phyloP scores from a whole-genome alignment of 2,329 filamentous ascomycete genomes.

The Dactylellina parvicollis region DNA sequence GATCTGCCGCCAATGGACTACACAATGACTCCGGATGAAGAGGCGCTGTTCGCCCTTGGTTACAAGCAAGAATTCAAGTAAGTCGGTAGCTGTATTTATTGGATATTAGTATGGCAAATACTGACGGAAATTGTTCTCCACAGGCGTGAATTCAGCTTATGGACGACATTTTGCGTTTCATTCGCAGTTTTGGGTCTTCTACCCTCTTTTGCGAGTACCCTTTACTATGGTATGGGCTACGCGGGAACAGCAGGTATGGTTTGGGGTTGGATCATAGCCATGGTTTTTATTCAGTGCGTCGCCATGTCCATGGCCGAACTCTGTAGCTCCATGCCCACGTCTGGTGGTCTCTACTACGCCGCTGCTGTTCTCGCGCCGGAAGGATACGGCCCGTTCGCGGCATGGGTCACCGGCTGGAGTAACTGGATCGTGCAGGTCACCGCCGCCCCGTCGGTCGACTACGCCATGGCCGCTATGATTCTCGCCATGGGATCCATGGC shows the following conservation, averaged over 20 bases:
- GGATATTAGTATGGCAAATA: not conserved
- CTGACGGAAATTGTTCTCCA: conserved; percentile 69
- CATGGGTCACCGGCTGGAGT: conserved; percentile 76
- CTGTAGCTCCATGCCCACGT: conserved; percentile 77
- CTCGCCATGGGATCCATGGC: conserved; percentile 75
- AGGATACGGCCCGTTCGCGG: conserved; percentile 72
- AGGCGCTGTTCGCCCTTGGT: conserved; percentile 71
- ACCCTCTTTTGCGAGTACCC: conserved; percentile 75
- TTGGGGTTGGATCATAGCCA: conserved; percentile 79
- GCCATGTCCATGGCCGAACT: conserved; percentile 76
- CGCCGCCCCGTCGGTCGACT: conserved; percentile 73
- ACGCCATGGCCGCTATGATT: conserved; percentile 75
- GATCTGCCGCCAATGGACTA: conserved; percentile 65
- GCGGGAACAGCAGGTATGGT: conserved; percentile 73
- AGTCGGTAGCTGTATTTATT: not conserved
- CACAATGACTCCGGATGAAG: conserved; percentile 68
- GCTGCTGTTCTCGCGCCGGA: conserved; percentile 74
- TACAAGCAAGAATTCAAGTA: conserved; percentile 66
- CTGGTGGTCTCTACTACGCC: conserved; percentile 78
- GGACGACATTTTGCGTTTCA: conserved; percentile 78
- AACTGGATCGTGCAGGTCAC: conserved; percentile 76
- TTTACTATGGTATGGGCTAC: conserved; percentile 75
- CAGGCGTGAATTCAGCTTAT: conserved; percentile 76
- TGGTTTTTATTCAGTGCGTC: conserved; percentile 76
- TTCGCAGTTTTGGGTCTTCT: conserved; percentile 77